Evolutionary conservation across 805 yeast species (phyloP).

Genomic region (Starmera amethionina): DNA sequence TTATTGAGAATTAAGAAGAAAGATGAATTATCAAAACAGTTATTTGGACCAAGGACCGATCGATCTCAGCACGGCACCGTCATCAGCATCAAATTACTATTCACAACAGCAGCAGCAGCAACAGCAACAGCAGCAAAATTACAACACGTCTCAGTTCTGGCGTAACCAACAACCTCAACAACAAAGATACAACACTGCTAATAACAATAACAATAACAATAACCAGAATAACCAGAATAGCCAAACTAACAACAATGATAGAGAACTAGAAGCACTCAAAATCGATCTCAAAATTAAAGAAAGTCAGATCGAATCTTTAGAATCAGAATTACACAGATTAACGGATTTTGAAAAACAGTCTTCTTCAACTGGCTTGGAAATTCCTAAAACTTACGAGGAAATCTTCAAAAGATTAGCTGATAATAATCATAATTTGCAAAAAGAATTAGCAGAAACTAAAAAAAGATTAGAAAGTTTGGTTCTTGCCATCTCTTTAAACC

Average conservation of each 20-base stretch:
- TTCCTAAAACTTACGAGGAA: slow-evolving; percentile 35
- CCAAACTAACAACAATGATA: not conserved
- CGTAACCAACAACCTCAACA: not conserved
- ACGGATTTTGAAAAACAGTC: slow-evolving; percentile 13
- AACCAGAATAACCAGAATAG: not conserved
- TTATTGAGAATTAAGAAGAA: not conserved
- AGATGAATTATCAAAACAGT: not conserved
- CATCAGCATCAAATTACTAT: slow-evolving; percentile 1
- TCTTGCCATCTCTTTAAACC: slow-evolving; percentile 44
- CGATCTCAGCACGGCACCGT: slow-evolving; percentile 8
- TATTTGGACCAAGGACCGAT: slow-evolving; percentile 4
- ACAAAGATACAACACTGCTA: not conserved
- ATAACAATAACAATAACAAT: not conserved
- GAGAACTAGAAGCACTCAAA: slow-evolving; percentile 29
- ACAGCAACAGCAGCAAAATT: slow-evolving; percentile 1
- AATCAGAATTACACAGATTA: slow-evolving; percentile 31
- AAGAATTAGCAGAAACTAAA: slow-evolving; percentile 54
- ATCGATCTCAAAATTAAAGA: slow-evolving; percentile 48
- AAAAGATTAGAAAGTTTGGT: slow-evolving; percentile 50
- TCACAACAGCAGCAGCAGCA: slow-evolving; percentile 1
- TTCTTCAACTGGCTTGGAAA: slow-evolving; percentile 4
- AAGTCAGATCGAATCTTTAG: slow-evolving; percentile 34
- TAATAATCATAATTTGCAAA: slow-evolving; percentile 33
- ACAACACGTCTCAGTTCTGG: not conserved
- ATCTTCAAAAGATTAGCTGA: slow-evolving; percentile 39